These are phyloP conservation scores for Saccharomycopsis malanga DNA, from an alignment of 805 yeast genomes.

Conservation along the genomic window DNA sequence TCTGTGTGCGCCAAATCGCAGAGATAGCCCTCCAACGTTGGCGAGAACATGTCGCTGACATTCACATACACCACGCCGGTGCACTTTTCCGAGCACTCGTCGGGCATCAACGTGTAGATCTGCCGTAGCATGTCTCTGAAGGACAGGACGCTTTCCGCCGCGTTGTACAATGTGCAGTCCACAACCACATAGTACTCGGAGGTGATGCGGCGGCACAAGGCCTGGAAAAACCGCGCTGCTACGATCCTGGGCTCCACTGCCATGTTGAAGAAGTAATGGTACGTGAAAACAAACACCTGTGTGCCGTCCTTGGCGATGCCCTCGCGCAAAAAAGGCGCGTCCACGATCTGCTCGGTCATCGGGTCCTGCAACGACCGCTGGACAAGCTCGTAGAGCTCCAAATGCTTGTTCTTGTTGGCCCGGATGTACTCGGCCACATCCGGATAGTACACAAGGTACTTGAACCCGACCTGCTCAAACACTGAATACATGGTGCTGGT, in stretches of 20 bases:
- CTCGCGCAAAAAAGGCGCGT: conserved; percentile 48
- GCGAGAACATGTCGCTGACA: conserved; percentile 11
- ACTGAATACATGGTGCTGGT: neutral
- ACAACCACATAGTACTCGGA: conserved; percentile 48
- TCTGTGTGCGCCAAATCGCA: neutral
- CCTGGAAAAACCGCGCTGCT: conserved; percentile 36
- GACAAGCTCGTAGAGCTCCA: conserved; percentile 66
- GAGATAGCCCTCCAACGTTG: neutral
- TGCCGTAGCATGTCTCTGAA: neutral
- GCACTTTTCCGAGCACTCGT: conserved; percentile 45
- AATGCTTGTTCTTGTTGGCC: conserved; percentile 40
- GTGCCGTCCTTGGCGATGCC: conserved; percentile 66
- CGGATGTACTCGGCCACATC: conserved; percentile 50
- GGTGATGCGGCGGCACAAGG: conserved; percentile 12
- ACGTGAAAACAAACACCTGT: conserved; percentile 54
- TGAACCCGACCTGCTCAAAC: conserved; percentile 39
- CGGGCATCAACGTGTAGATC: conserved; percentile 38
- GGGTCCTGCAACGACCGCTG: conserved; percentile 51
- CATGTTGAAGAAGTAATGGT: conserved; percentile 46
- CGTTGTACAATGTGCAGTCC: conserved; percentile 61
- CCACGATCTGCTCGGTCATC: conserved; percentile 31
- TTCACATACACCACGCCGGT: conserved; percentile 39
- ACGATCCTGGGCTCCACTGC: conserved; percentile 65
- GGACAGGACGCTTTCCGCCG: conserved; percentile 21
- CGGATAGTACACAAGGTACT: conserved; percentile 46